Percentiles rank a stretch among this genome's conserved stretches.
Conservation (phyloP, 2,329 filamentous ascomycete species). For the Xylaria polymorpha region DNA sequence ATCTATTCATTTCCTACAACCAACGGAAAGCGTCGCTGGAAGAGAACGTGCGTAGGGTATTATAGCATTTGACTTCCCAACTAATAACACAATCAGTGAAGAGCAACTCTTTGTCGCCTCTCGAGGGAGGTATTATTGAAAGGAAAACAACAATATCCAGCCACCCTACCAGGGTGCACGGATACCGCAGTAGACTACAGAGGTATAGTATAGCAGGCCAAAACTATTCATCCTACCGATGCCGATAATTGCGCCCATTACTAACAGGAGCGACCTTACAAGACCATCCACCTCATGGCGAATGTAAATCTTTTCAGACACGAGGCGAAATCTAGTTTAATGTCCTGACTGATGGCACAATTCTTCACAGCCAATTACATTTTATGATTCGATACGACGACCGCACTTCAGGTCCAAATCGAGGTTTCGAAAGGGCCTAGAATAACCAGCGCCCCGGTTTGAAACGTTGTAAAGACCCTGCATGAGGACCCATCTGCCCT, state of each 20-base stretch:
- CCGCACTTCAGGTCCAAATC: neutral
- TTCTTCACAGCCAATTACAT: neutral
- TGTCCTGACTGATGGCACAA: neutral
- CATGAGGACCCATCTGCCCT: neutral
- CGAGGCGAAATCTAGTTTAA: neutral
- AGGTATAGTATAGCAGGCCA: slow-evolving; percentile 5
- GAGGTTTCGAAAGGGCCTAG: neutral
- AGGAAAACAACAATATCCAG: neutral
- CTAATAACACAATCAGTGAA: slow-evolving; percentile 10
- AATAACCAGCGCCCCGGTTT: neutral
- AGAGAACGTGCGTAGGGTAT: neutral
- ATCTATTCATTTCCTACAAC: slow-evolving; percentile 15
- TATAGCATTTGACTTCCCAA: neutral
- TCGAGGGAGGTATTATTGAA: neutral
- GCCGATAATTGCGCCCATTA: neutral
- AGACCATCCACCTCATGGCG: neutral
- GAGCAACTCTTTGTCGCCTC: neutral
- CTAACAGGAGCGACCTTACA: neutral
- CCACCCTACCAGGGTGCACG: neutral
- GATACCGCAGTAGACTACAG: slow-evolving; percentile 1
- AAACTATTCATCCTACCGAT: neutral
- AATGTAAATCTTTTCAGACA: neutral
- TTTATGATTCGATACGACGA: neutral
- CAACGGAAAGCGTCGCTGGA: neutral
- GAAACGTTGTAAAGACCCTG: neutral